Base-by-base conservation (phyloP, 139 green algal genomes). In the Prasinococcaceae sp. region DNA sequence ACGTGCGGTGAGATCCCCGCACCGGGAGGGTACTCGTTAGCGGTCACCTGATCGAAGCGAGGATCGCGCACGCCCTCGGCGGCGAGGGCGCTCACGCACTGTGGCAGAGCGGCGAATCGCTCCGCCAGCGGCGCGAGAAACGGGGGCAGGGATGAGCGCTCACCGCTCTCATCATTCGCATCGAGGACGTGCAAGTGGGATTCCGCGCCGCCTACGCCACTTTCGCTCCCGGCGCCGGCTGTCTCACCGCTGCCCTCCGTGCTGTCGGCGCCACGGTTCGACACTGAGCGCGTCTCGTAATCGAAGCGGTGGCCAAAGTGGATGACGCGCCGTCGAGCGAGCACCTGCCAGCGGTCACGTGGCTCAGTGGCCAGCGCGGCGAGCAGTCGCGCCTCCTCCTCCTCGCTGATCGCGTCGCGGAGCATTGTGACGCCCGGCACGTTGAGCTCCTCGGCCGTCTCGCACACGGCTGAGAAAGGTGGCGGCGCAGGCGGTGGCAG, bases 1-100 rank as follows among this genome's bases (percentile, higher is more conserved):
- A 97, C 70, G 63, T 98, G 90, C 0, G 87, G 68, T 2, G 82
- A 69, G 23, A 98, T 60, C 10, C 90, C 90, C n/a, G 94, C 78
- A 4, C 90, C 90, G 0, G 60, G 49, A 0, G 63, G 22, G 55
- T 98, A 98, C 58, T 95, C 84, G 54, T 98, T 98, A 8, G 89
- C 78, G 0, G 88, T 96, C 24, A 92, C 40, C 63, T 94, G 83
- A 49, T 85, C 72, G 33, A 81, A 48, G n/a, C 1, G 9, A 14
- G 41, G 23, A 14, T 48, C 17, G 19, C 37, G 36, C 52, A 67
- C 38, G 16, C 17, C 47, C 19, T 52, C 39, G n/a, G n/a, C n/a
- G n/a, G n/a, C n/a, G n/a, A n/a, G n/a, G n/a, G n/a, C n/a, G n/a
- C n/a, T n/a, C n/a, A n/a, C n/a, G n/a, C n/a, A n/a, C n/a, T n/a